phyloP scores from a whole-genome alignment of 1,284 basidiomycete genomes.

The Rhodofomes roseus region DNA sequence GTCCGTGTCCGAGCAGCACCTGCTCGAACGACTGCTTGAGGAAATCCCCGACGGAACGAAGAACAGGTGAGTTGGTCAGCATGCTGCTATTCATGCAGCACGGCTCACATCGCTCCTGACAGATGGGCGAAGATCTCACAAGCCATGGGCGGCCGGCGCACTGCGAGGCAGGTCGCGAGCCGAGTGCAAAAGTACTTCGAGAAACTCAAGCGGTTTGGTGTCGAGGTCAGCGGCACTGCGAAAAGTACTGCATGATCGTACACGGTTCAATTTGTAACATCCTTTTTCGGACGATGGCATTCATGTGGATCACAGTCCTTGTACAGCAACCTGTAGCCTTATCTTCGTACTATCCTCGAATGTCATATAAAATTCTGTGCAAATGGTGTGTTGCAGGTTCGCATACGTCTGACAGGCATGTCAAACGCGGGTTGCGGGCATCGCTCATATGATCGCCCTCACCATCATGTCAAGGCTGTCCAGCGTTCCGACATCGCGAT shows the following conservation, averaged over 20 bases:
- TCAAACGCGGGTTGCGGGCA: neutral
- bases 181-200: conserved; percentile 83
- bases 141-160: conserved; percentile 72
- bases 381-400: neutral
- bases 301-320: too few species aligned
- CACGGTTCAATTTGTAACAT: too few species aligned
- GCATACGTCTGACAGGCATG: neutral
- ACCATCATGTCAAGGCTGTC: neutral
- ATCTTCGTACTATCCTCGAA: neutral
- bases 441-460: neutral
- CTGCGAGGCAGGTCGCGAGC: conserved; percentile 79
- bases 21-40: conserved; percentile 66
- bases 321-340: neutral
- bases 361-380: neutral
- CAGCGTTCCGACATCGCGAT: neutral
- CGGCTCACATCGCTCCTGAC: conserved; percentile 1
- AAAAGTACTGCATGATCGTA: conserved; percentile 7
- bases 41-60: conserved; percentile 75
- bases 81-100: neutral
- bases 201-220: conserved; percentile 72
- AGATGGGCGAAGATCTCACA: conserved; percentile 79
- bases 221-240: conserved; percentile 29
- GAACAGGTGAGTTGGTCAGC: conserved; percentile 45
- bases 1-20: conserved; percentile 69
- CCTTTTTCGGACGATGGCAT: too few species aligned